Evolutionary conservation across 1,284 basidiomycete species (phyloP).

Genomic region (Rhodotorula sp.): DNA sequence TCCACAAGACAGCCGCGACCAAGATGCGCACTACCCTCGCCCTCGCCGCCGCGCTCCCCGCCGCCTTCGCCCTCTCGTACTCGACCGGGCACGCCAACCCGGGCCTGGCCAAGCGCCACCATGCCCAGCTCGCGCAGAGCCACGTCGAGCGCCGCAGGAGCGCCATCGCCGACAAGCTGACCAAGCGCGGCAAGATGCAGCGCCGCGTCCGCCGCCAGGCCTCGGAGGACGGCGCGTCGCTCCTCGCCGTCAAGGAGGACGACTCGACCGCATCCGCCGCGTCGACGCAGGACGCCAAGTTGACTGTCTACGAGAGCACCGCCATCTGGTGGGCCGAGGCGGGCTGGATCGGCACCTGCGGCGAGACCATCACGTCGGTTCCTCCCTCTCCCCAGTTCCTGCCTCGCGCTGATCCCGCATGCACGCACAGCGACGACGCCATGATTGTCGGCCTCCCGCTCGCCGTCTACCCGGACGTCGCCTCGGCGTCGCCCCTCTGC

Average conservation of each 20-base stretch:
- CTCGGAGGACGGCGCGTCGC: neutral
- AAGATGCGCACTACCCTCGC: neutral
- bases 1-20: neutral
- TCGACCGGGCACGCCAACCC: neutral
- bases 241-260: neutral
- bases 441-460: slow-evolving; percentile 26
- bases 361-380: slow-evolving; percentile 18
- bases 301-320: slow-evolving; percentile 18
- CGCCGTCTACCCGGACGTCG: slow-evolving; percentile 25
- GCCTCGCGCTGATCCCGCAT: neutral
- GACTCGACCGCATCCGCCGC: neutral
- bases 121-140: neutral
- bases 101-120: neutral
- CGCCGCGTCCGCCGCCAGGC: too few species aligned
- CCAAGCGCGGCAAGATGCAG: neutral
- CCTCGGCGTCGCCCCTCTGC: slow-evolving; percentile 20
- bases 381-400: too few species aligned
- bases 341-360: slow-evolving; percentile 29
- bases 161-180: neutral
- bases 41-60: neutral
- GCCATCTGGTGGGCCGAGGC: slow-evolving; percentile 30
- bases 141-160: neutral
- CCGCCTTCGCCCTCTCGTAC: neutral
- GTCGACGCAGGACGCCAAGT: neutral
- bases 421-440: slow-evolving; percentile 11